Evolutionary conservation across 495 filamentous ascomycete genomes (phyloP).

Genomic region (Neurospora sp.): DNA sequence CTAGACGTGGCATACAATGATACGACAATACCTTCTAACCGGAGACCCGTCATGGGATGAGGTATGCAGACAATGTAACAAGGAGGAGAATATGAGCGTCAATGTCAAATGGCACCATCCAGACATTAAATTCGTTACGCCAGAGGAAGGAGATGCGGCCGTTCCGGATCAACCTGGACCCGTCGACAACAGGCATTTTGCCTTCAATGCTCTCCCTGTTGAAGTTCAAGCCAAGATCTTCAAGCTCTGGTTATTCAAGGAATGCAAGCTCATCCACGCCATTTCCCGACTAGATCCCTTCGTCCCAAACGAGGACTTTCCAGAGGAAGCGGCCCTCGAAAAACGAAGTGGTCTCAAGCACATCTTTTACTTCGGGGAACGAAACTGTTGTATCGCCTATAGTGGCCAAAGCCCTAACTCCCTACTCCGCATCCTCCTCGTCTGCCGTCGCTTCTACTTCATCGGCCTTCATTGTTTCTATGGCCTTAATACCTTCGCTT

Average conservation of each 20-base stretch:
- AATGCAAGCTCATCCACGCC: constrained; percentile 21
- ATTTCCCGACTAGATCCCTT: constrained; percentile 29
- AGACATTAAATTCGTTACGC: constrained; percentile 8
- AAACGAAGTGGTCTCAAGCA: constrained; percentile 13
- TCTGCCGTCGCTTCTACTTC: constrained; percentile 24
- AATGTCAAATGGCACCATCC: constrained; percentile 15
- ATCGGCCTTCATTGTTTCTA: constrained; percentile 30
- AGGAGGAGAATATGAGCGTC: constrained; percentile 28
- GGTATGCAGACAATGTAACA: constrained; percentile 12
- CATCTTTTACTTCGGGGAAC: constrained; percentile 23
- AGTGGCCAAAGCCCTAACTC: constrained; percentile 15
- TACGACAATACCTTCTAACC: constrained; percentile 1
- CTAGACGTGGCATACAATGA: constrained; percentile 10
- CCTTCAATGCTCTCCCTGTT: constrained; percentile 20
- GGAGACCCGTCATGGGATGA: background rate
- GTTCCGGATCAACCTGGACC: background rate
- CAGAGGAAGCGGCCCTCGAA: constrained; percentile 4
- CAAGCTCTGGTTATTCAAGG: constrained; percentile 14
- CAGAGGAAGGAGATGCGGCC: background rate
- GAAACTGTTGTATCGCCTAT: constrained; percentile 12
- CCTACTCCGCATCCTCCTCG: constrained; percentile 16
- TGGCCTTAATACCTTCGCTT: constrained; percentile 34
- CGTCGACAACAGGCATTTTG: constrained; percentile 1
- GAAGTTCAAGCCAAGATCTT: constrained; percentile 23
- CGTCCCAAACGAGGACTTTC: constrained; percentile 9